Percentiles rank a stretch among this genome's conserved stretches.
Evolutionary conservation across 805 yeast genomes (phyloP).

Genomic region (Kodamaea fukazawae): DNA sequence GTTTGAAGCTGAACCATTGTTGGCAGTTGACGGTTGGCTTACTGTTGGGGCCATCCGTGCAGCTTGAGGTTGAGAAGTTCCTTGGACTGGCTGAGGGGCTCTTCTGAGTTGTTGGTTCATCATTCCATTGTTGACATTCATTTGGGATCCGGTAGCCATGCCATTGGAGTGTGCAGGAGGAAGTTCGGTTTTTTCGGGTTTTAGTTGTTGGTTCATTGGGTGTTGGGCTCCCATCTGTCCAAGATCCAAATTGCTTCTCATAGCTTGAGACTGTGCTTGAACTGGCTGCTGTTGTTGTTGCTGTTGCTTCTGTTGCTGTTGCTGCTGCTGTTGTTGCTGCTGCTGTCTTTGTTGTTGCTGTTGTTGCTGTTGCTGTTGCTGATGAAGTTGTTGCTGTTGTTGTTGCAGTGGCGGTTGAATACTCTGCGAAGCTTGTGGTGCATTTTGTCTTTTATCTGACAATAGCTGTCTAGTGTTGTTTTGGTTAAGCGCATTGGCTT

Average conservation of each 20-base stretch:
- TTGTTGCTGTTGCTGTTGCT: conserved; percentile 14
- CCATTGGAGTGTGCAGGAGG: conserved; percentile 1
- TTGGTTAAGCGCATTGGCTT: conserved; percentile 26
- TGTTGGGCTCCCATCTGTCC: conserved; percentile 1
- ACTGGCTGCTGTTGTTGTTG: conserved; percentile 5
- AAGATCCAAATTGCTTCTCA: not conserved
- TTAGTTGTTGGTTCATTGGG: conserved; percentile 1
- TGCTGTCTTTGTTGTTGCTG: conserved; percentile 6
- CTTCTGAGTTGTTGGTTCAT: conserved; percentile 3
- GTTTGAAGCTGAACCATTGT: too few relatives aligned
- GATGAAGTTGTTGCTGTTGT: conserved; percentile 18
- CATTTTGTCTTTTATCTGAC: conserved; percentile 11
- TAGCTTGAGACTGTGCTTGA: not conserved
- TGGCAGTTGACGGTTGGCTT: too few relatives aligned
- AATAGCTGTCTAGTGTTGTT: conserved; percentile 36
- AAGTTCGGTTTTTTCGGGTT: not conserved
- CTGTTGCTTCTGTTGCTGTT: conserved; percentile 3
- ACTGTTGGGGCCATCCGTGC: not conserved
- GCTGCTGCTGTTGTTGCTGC: conserved; percentile 5
- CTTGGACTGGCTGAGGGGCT: not conserved
- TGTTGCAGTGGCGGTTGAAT: conserved; percentile 25
- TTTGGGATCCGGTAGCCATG: not conserved
- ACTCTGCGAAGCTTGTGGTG: conserved; percentile 26
- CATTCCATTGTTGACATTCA: conserved; percentile 2
- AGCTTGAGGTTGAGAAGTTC: not conserved